Evolutionary conservation across 306 rosid genomes (phyloP), one percentile per base, ranked within the genome.

Genomic region (Pachyrhizus erosus): DNA sequence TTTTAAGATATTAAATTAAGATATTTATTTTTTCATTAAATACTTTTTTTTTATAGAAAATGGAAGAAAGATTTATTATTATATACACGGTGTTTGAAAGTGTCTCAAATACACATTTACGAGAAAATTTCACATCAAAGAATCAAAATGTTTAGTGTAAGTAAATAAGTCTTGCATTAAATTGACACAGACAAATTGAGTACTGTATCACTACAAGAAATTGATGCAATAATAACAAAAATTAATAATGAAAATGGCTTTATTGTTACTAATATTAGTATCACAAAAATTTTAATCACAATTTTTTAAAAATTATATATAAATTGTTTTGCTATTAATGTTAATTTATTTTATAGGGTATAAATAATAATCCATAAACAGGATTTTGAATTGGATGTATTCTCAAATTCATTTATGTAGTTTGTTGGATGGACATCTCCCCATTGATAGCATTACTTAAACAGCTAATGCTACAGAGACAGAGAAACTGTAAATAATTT

Each of bases 401-500:
- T 24, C 24, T 60, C 37, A 60, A 60, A 13, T 10, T 26, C 3
- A 14, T 11, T 27, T 2, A 6, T 13, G 68, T 61, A 13, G 68
- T 27, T 61, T 61, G 68, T 61, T 61, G 69, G 69, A 61, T 13
- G 2, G n/a, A 64, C 14, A 64, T 64, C 5, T 64, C 42, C 2
- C 0, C 1, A 15, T 1, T 15, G 42, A 62, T 31, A 62, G 43
- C 42, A 29, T 62, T 62, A 62, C 69, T 29, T 42, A 18, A 39
- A 69, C 6, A 21, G 34, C 40, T 14, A 5, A 21, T 39, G 33
- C 21, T 40, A n/a, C 70, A 17, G 5, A 17, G 24, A 34, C 17
- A 70, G 12, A 20, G 34, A 5, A 51, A 79, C 46, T 10, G 72
- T 78, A 27, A 79, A 73, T 52, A 45, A 51, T 39, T 73, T 43